phyloP scores from a whole-genome alignment of 208 protist species.

The Leishmania tarentolae region DNA sequence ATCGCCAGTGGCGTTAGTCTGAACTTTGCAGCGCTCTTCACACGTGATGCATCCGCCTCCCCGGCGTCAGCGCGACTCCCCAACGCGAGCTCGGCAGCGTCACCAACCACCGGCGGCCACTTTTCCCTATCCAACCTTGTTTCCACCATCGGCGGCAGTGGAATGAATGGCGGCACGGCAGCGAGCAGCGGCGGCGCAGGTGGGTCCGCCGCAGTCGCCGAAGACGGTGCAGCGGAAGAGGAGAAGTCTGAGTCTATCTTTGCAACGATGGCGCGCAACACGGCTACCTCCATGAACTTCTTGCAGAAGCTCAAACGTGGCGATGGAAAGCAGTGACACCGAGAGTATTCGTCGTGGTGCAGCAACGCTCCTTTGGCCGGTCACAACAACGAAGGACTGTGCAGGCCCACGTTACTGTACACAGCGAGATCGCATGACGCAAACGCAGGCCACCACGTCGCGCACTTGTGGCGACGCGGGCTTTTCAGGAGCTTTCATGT shows the following conservation, averaged over 20 bases:
- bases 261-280: constrained; percentile 55
- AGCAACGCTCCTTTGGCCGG: not conserved
- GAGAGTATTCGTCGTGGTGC: not conserved
- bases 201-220: not conserved
- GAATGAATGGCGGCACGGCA: not conserved
- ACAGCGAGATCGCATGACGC: not conserved
- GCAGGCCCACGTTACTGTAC: not conserved
- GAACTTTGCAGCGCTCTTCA: constrained; percentile 59
- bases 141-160: constrained; percentile 26
- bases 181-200: not conserved
- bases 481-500: not conserved
- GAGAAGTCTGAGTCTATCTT: constrained; percentile 60
- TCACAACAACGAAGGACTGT: not conserved
- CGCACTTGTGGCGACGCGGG: too few relatives aligned
- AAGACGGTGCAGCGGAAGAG: constrained; percentile 24
- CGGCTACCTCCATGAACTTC: constrained; percentile 74
- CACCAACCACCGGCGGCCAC: constrained; percentile 9
- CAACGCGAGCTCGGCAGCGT: constrained; percentile 1
- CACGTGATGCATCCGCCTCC: constrained; percentile 32
- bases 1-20: constrained; percentile 28
- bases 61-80: constrained; percentile 6
- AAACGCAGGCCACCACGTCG: not conserved
- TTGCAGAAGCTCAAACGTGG: constrained; percentile 75
- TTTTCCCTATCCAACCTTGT: constrained; percentile 41
- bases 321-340: constrained; percentile 21